Evolutionary conservation across 1,139 yeast genomes (phyloP).

Genomic region (Scheffersomyces cryptocercus): DNA sequence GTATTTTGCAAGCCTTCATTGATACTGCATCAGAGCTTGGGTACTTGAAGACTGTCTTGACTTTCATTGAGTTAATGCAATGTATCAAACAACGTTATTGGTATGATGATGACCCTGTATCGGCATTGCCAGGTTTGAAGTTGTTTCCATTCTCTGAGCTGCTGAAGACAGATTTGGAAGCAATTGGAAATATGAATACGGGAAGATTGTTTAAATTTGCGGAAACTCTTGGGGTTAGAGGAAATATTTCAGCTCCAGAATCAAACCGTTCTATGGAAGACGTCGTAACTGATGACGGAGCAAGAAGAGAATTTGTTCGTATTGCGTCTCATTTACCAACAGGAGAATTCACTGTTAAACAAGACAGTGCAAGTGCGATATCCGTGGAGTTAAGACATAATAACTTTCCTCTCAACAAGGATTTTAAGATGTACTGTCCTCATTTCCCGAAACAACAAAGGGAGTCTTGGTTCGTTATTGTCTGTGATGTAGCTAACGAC

Average conservation of each 20-base stretch:
- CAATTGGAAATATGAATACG: constrained; percentile 23
- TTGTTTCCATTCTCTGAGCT: constrained; percentile 15
- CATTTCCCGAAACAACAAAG: constrained; percentile 88
- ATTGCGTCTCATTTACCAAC: constrained; percentile 53
- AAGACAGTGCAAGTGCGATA: constrained; percentile 33
- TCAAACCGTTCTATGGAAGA: constrained; percentile 15
- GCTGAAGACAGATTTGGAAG: constrained; percentile 13
- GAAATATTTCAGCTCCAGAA: constrained; percentile 22
- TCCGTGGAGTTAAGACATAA: constrained; percentile 53
- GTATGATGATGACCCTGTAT: constrained; percentile 75
- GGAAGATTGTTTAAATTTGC: constrained; percentile 33
- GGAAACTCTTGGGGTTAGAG: constrained; percentile 35
- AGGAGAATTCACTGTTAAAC: constrained; percentile 36
- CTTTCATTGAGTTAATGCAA: constrained; percentile 72
- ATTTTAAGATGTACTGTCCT: constrained; percentile 72
- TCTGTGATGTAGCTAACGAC: constrained; percentile 45
- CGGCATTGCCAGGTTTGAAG: constrained; percentile 70
- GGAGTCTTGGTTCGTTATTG: constrained; percentile 88
- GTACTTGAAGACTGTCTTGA: constrained; percentile 58
- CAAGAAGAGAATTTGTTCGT: constrained; percentile 38
- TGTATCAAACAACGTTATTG: constrained; percentile 87
- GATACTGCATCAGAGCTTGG: constrained; percentile 91
- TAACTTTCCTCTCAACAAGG: constrained; percentile 54
- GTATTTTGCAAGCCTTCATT: constrained; percentile 89
- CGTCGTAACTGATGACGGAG: constrained; percentile 17